Percentiles rank a stretch among this genome's conserved stretches.
These are phyloP conservation scores for Fusarium coicis DNA, from an alignment of 2,329 filamentous ascomycete species.

Conservation along the genomic window DNA sequence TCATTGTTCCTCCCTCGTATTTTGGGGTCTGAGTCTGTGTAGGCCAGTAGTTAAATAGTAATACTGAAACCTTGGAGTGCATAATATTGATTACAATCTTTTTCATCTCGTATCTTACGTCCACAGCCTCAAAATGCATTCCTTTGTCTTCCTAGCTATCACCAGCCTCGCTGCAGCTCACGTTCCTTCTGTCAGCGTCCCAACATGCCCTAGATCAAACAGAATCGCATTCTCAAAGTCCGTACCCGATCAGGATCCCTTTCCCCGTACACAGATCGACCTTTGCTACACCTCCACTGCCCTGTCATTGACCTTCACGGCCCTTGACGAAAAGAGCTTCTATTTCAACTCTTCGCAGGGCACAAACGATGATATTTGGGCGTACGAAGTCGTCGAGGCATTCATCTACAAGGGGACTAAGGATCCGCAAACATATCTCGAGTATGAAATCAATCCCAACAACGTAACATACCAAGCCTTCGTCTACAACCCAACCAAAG, in stretches of 20 bases:
- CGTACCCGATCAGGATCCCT: slow-evolving; percentile 54
- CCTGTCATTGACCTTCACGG: slow-evolving; percentile 57
- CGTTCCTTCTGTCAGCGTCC: slow-evolving; percentile 50
- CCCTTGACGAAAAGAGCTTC: slow-evolving; percentile 58
- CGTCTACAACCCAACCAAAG: slow-evolving; percentile 62
- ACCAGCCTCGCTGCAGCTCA: slow-evolving; percentile 12
- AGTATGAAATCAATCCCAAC: slow-evolving; percentile 63
- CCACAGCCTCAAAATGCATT: slow-evolving; percentile 23
- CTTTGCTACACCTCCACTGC: slow-evolving; percentile 58
- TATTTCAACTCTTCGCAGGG: slow-evolving; percentile 56
- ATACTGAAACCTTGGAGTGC: background rate
- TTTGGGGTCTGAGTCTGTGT: slow-evolving; percentile 1
- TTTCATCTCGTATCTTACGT: background rate
- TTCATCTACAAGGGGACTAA: slow-evolving; percentile 59
- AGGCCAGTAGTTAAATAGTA: background rate
- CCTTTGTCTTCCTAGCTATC: background rate
- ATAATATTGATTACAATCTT: background rate
- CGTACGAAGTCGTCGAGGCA: slow-evolving; percentile 63
- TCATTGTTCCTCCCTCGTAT: background rate
- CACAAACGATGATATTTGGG: slow-evolving; percentile 60
- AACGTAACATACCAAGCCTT: slow-evolving; percentile 63
- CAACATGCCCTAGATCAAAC: slow-evolving; percentile 51
- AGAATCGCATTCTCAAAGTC: slow-evolving; percentile 55
- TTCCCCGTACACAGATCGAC: slow-evolving; percentile 57
- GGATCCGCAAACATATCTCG: slow-evolving; percentile 61